These are phyloP conservation scores for Acacia crassicarpa DNA, from an alignment of 306 rosid species.

Conservation along the genomic window DNA sequence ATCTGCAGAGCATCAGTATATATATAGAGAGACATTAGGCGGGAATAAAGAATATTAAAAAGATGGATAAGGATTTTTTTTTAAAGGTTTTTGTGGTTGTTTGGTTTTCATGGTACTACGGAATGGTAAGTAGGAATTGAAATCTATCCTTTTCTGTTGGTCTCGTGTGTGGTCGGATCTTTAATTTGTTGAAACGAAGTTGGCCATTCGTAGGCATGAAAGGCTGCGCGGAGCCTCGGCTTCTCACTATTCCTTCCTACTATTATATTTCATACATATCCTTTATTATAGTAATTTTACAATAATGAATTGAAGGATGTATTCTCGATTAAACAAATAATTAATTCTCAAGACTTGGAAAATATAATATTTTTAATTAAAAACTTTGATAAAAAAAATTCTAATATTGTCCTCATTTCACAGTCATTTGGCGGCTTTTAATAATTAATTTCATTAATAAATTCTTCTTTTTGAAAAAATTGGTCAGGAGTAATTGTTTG, in stretches of 20 bases:
- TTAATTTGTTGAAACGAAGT: not conserved
- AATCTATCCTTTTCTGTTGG: not conserved
- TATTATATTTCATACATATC: not conserved
- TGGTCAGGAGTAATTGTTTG: too few species aligned
- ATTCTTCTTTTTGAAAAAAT: too few species aligned
- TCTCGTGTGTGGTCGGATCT: not conserved
- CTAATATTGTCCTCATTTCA: too few species aligned
- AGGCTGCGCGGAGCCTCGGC: conserved; percentile 18
- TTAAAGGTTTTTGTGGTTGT: not conserved
- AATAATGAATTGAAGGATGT: not conserved
- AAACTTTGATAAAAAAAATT: too few species aligned
- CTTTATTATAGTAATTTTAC: too few species aligned
- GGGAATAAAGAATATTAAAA: not conserved
- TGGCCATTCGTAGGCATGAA: conserved; percentile 39
- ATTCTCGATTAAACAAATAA: too few species aligned
- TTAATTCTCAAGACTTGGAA: too few species aligned
- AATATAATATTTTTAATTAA: too few species aligned
- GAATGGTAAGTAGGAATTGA: not conserved
- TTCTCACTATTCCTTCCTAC: not conserved
- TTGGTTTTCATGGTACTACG: not conserved
- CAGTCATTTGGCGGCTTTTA: too few species aligned
- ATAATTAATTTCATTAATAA: too few species aligned
- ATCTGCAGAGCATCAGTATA: too few species aligned
- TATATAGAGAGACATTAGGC: not conserved
- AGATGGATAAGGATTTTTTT: not conserved